Evolutionary conservation across 768 basidiomycete genomes (phyloP).

Genomic region (Stropharia rugosoannulata): DNA sequence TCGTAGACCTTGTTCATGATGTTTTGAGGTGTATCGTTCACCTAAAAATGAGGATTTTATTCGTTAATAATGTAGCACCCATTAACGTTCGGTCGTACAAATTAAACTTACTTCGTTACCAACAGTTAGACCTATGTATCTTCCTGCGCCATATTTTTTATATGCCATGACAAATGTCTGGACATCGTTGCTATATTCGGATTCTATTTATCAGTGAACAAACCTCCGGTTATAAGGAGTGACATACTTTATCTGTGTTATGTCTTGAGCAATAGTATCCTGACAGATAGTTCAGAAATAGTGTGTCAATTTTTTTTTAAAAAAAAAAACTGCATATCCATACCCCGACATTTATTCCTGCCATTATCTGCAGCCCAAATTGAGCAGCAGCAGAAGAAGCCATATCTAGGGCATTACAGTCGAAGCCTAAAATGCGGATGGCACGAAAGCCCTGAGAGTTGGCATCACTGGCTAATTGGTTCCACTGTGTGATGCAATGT

Average conservation of each 20-base stretch:
- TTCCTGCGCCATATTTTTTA: conserved; percentile 30
- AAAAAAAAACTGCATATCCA: neutral
- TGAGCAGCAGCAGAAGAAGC: conserved; percentile 36
- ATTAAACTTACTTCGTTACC: conserved; percentile 34
- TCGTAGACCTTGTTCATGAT: conserved; percentile 39
- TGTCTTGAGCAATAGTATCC: conserved; percentile 30
- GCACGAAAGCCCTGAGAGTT: conserved; percentile 29
- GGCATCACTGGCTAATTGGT: conserved; percentile 29
- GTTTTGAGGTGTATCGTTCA: conserved; percentile 29
- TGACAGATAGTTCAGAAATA: conserved; percentile 3
- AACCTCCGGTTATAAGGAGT: neutral
- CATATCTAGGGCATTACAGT: conserved; percentile 35
- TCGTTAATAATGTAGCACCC: neutral
- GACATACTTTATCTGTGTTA: conserved; percentile 11
- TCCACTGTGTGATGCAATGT: conserved; percentile 27
- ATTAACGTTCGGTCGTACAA: too few relatives aligned
- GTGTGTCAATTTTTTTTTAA: neutral
- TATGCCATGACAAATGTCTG: conserved; percentile 35
- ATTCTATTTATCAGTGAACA: neutral
- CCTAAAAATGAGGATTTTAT: conserved; percentile 4
- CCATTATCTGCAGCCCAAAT: conserved; percentile 31
- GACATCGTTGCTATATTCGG: conserved; percentile 31
- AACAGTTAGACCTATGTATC: conserved; percentile 35
- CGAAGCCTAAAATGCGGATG: conserved; percentile 37
- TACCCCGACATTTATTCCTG: conserved; percentile 35